Conservation (phyloP, 129 eudicot genomes). For the Gnaphalium uliginosum region DNA sequence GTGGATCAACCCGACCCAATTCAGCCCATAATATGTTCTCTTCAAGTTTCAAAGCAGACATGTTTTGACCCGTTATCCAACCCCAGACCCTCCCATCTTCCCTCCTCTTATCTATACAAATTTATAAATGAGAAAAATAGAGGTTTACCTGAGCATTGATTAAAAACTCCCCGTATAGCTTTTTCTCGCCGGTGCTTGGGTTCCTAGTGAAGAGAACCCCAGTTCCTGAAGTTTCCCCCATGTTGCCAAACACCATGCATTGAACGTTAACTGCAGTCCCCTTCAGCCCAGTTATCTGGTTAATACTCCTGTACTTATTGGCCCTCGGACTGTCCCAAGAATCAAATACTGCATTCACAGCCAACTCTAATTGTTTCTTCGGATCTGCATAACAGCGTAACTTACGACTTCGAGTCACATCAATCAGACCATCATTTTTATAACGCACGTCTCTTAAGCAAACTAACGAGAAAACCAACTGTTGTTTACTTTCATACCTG, state of each 20-base stretch:
- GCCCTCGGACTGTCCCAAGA: conserved; percentile 99
- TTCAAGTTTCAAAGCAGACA: not conserved
- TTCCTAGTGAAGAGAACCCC: conserved; percentile 98
- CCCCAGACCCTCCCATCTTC: too few species aligned
- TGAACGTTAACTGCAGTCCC: conserved; percentile 99
- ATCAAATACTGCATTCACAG: conserved; percentile 89
- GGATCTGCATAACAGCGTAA: conserved; percentile 57
- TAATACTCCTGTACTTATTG: conserved; percentile 78
- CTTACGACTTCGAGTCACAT: too few species aligned
- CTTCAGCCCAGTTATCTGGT: conserved; percentile 84
- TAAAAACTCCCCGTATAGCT: conserved; percentile 95
- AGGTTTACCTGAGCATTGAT: conserved; percentile 82
- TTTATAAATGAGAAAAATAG: not conserved
- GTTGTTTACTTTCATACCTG: conserved; percentile 43
- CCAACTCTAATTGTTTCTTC: conserved; percentile 72
- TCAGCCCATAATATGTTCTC: not conserved
- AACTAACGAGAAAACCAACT: not conserved
- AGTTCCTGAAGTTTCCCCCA: conserved; percentile 98
- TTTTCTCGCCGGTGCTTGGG: conserved; percentile 96
- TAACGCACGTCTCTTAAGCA: too few species aligned
- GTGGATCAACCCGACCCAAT: not conserved
- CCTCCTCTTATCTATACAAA: not conserved
- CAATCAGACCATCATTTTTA: too few species aligned
- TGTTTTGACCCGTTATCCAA: conserved; percentile 3
- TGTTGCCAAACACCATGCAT: conserved; percentile 95